Evolutionary conservation across 495 filamentous ascomycete genomes (phyloP).

Genomic region (Aspergillus bridgeri): DNA sequence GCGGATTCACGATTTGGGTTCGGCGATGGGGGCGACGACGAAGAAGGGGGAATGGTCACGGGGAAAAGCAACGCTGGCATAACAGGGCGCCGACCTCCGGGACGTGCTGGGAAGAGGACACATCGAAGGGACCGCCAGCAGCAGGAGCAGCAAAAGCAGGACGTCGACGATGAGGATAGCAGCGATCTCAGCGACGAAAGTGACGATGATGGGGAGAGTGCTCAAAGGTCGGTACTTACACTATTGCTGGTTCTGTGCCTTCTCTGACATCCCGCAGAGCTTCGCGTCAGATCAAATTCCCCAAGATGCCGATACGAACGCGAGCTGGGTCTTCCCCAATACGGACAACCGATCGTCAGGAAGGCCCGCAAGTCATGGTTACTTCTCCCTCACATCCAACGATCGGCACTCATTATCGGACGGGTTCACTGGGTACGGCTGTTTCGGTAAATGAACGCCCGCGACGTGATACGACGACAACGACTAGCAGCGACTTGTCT

Average conservation of each 20-base stretch:
- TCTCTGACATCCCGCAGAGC: conserved; percentile 39
- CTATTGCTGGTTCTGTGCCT: not conserved
- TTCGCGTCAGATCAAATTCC: conserved; percentile 85
- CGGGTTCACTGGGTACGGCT: conserved; percentile 73
- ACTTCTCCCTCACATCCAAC: conserved; percentile 52
- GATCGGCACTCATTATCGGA: conserved; percentile 48
- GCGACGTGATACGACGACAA: conserved; percentile 80
- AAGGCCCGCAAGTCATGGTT: conserved; percentile 53
- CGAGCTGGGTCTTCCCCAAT: conserved; percentile 87
- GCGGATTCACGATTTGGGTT: conserved; percentile 31
- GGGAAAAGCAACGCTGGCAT: conserved; percentile 72
- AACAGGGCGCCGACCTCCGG: conserved; percentile 59
- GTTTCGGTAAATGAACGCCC: conserved; percentile 65
- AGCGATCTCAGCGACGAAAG: conserved; percentile 96
- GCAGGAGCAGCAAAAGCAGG: conserved; percentile 55
- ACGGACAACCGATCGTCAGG: conserved; percentile 49
- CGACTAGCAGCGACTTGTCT: conserved; percentile 88
- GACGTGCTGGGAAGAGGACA: conserved; percentile 46
- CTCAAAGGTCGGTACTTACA: conserved; percentile 31
- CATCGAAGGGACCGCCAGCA: conserved; percentile 40
- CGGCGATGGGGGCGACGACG: conserved; percentile 70
- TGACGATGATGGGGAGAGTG: conserved; percentile 74
- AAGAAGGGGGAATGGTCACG: conserved; percentile 78
- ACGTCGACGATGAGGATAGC: conserved; percentile 93
- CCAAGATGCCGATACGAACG: conserved; percentile 86